A percentile compares a stretch with the other conserved stretches of the same genome.
Evolutionary conservation across 345 rosid species (phyloP).

Genomic region (Barbarea vulgaris): DNA sequence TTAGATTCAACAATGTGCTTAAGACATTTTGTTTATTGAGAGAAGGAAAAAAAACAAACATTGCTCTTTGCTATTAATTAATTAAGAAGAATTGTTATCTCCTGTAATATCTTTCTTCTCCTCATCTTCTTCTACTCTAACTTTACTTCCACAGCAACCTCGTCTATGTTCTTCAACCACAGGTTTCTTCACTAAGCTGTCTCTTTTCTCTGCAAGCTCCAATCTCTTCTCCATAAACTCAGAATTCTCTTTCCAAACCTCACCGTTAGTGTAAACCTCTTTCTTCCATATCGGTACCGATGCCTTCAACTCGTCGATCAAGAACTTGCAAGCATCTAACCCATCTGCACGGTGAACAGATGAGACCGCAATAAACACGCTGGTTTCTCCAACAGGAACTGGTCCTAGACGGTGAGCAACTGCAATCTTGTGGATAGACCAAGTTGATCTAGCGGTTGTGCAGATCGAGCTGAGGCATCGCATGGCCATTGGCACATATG

Average conservation of each 20-base stretch:
- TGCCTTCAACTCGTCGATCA: constrained; percentile 84
- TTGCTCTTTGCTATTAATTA: constrained; percentile 21
- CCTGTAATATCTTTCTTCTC: constrained; percentile 17
- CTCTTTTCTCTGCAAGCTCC: constrained; percentile 51
- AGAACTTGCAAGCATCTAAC: constrained; percentile 79
- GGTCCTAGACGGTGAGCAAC: constrained; percentile 78
- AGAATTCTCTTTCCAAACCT: constrained; percentile 92
- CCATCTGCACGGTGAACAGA: constrained; percentile 84
- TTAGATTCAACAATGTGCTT: constrained; percentile 26
- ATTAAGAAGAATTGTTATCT: constrained; percentile 32
- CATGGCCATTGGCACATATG: constrained; percentile 84
- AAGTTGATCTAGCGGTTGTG: constrained; percentile 62
- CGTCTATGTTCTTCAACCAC: constrained; percentile 41
- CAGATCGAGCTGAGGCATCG: constrained; percentile 62
- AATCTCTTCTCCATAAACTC: constrained; percentile 71
- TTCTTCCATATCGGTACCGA: constrained; percentile 95
- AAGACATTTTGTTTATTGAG: constrained; percentile 28
- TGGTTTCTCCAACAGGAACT: constrained; percentile 87
- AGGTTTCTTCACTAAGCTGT: constrained; percentile 36
- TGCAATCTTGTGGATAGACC: constrained; percentile 74
- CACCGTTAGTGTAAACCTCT: constrained; percentile 85
- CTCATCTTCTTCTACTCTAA: constrained; percentile 46
- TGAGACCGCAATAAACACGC: constrained; percentile 80
- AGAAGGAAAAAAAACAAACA: constrained; percentile 16
- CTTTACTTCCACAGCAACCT: constrained; percentile 64